phyloP scores from a whole-genome alignment of 306 rosid genomes.

The Quercus mongolica region DNA sequence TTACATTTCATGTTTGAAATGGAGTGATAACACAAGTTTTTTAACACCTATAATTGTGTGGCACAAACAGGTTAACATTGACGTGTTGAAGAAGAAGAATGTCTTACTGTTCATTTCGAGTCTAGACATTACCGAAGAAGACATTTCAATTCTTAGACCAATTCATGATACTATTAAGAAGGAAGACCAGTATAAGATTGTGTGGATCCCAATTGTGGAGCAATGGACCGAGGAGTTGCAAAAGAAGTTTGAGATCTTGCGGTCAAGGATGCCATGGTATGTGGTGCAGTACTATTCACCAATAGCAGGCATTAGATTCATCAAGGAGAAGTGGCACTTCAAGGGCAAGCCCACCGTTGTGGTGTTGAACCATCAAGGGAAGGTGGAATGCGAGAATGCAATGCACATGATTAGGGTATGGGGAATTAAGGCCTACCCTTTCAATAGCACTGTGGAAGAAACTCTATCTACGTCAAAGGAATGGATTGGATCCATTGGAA shows the following conservation, averaged over 20 bases:
- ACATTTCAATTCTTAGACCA: conserved; percentile 25
- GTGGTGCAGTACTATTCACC: conserved; percentile 24
- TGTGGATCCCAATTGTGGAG: conserved; percentile 70
- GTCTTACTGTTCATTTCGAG: conserved; percentile 46
- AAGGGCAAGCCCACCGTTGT: conserved; percentile 47
- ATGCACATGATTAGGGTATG: conserved; percentile 44
- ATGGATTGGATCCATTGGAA: conserved; percentile 25
- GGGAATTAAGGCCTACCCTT: conserved; percentile 58
- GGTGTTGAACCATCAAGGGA: conserved; percentile 51
- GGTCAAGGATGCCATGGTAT: conserved; percentile 54
- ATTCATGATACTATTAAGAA: conserved; percentile 37
- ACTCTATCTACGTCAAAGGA: neutral
- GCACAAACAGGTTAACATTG: conserved; percentile 29
- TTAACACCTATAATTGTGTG: neutral
- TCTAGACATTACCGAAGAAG: conserved; percentile 48
- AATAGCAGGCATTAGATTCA: conserved; percentile 45
- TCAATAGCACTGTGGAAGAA: neutral
- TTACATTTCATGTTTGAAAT: neutral
- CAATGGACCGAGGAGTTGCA: conserved; percentile 37
- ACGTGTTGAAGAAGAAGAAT: conserved; percentile 36
- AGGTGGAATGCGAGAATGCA: conserved; percentile 44
- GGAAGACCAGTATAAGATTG: conserved; percentile 34
- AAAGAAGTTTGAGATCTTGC: conserved; percentile 49
- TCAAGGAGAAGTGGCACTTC: conserved; percentile 60
- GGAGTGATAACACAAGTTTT: neutral